These are phyloP conservation scores for Cryptosporidium baileyi DNA, from an alignment of 169 alveolate species.

Conservation along the genomic window DNA sequence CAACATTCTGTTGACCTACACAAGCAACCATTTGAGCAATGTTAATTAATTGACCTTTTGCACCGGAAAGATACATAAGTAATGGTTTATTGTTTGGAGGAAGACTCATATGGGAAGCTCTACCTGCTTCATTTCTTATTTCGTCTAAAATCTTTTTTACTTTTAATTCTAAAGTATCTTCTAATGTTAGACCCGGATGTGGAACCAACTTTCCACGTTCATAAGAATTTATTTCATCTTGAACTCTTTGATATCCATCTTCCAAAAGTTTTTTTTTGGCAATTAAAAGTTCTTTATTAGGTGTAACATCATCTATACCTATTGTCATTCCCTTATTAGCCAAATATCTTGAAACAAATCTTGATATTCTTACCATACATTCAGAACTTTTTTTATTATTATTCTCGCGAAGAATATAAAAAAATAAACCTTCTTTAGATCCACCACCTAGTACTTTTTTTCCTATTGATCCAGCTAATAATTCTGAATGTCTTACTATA, in stretches of 20 bases:
- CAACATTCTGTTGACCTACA: conserved; percentile 98
- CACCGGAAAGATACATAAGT: conserved; percentile 97
- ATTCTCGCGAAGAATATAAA: conserved; percentile 91
- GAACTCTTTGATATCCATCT: conserved; percentile 87
- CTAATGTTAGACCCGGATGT: conserved; percentile 95
- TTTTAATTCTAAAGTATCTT: conserved; percentile 92
- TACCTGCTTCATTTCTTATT: conserved; percentile 93
- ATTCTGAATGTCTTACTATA: conserved; percentile 91
- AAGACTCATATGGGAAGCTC: conserved; percentile 86
- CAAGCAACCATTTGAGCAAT: conserved; percentile 99
- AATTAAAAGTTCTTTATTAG: conserved; percentile 78
- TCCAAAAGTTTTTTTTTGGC: conserved; percentile 79
- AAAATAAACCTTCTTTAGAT: conserved; percentile 91
- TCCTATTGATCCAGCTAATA: conserved; percentile 95
- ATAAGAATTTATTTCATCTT: conserved; percentile 83
- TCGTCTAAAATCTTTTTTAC: conserved; percentile 90
- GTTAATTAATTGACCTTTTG: conserved; percentile 97
- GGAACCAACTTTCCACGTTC: conserved; percentile 87
- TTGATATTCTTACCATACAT: conserved; percentile 95
- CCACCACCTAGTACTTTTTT: conserved; percentile 85
- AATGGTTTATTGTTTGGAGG: conserved; percentile 91
- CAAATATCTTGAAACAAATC: conserved; percentile 94
- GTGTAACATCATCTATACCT: conserved; percentile 98
- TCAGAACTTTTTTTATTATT: conserved; percentile 89
- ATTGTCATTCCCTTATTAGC: conserved; percentile 96